These are phyloP conservation scores for Dipteronia dyeriana DNA, from an alignment of 345 rosid species.

Conservation along the genomic window DNA sequence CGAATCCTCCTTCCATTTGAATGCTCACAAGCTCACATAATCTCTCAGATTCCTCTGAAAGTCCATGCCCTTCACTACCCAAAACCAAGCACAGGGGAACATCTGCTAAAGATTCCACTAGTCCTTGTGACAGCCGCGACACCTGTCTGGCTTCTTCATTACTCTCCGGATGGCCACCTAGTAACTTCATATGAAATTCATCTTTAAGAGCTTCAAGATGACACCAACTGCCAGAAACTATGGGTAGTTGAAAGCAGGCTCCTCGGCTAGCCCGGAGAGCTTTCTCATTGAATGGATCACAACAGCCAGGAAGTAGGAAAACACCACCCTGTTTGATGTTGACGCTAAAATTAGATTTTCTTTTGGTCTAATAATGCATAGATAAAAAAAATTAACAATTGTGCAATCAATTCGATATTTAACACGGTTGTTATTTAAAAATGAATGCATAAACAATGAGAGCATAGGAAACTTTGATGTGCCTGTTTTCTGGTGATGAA, in stretches of 20 bases:
- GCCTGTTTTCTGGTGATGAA: background rate
- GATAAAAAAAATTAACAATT: too few species aligned
- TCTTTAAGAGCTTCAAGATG: conserved; percentile 55
- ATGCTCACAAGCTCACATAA: conserved; percentile 81
- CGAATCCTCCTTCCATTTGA: conserved; percentile 81
- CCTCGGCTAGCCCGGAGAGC: conserved; percentile 94
- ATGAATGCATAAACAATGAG: background rate
- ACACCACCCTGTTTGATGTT: conserved; percentile 62
- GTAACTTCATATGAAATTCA: conserved; percentile 66
- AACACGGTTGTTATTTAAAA: background rate
- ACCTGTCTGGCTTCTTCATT: conserved; percentile 42
- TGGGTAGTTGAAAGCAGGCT: conserved; percentile 80
- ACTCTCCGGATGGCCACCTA: conserved; percentile 81
- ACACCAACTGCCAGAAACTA: conserved; percentile 75
- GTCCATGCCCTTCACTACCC: conserved; percentile 90
- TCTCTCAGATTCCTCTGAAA: conserved; percentile 56
- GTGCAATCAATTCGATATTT: background rate
- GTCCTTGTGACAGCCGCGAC: conserved; percentile 40
- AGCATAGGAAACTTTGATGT: background rate
- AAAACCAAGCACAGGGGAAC: conserved; percentile 67
- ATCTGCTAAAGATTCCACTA: conserved; percentile 51
- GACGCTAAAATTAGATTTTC: background rate
- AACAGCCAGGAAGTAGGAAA: conserved; percentile 96
- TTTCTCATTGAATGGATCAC: conserved; percentile 90
- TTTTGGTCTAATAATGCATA: background rate